phyloP scores from a whole-genome alignment of 257 asterid species.

The Penstemon eatonii region DNA sequence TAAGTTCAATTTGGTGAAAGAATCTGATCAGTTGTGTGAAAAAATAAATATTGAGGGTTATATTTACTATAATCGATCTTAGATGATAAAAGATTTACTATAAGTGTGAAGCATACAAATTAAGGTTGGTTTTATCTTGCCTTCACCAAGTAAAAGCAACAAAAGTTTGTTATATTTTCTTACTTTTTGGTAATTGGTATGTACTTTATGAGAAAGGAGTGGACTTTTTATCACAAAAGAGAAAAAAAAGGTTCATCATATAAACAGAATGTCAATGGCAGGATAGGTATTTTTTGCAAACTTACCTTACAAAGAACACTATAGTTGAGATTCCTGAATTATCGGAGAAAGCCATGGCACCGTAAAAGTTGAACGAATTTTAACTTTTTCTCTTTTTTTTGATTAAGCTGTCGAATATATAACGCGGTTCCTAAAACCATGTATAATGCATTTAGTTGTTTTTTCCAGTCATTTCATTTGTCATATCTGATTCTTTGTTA shows the following conservation, averaged over 20 bases:
- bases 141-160: slow-evolving; percentile 12
- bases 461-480: slow-evolving; percentile 17
- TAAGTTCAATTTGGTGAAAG: slow-evolving; percentile 11
- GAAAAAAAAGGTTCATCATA: slow-evolving; percentile 33
- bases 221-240: slow-evolving; percentile 47
- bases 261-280: slow-evolving; percentile 48
- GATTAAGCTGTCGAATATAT: slow-evolving; percentile 21
- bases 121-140: slow-evolving; percentile 24
- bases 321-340: slow-evolving; percentile 37
- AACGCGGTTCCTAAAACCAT: slow-evolving; percentile 7
- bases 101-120: slow-evolving; percentile 22
- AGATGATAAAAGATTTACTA: slow-evolving; percentile 13
- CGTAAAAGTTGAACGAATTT: slow-evolving; percentile 22
- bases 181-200: slow-evolving; percentile 36
- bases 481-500: slow-evolving; percentile 38
- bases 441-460: background rate
- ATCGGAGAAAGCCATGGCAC: slow-evolving; percentile 33
- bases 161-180: slow-evolving; percentile 31
- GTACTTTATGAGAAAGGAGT: slow-evolving; percentile 42
- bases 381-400: slow-evolving; percentile 18
- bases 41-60: background rate
- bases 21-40: slow-evolving; percentile 16
- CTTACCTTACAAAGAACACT: slow-evolving; percentile 32
- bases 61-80: slow-evolving; percentile 24
- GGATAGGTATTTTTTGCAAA: slow-evolving; percentile 18